phyloP scores from a whole-genome alignment of 2,329 filamentous ascomycete genomes.

The Talaromyces sp. region DNA sequence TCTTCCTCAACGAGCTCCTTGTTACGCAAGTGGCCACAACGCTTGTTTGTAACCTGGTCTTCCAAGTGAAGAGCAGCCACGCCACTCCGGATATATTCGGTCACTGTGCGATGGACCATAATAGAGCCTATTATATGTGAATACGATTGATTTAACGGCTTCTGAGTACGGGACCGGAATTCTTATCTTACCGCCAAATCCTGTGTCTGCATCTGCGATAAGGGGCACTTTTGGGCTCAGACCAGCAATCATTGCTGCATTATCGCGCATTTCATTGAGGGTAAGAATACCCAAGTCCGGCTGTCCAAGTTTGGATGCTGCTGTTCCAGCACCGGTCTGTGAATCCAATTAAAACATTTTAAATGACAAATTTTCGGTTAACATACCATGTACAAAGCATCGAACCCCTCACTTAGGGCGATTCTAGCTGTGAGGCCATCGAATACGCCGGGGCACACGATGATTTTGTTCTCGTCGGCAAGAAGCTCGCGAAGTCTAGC shows the following conservation, averaged over 20 bases:
- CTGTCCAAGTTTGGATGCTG: constrained; percentile 56
- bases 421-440: constrained; percentile 63
- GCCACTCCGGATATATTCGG: constrained; percentile 41
- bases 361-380: not conserved
- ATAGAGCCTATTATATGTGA: constrained; percentile 20
- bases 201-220: constrained; percentile 54
- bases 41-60: constrained; percentile 42
- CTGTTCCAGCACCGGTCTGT: constrained; percentile 59
- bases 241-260: constrained; percentile 61
- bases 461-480: constrained; percentile 33
- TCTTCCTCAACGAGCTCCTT: constrained; percentile 24
- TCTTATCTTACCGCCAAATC: constrained; percentile 40
- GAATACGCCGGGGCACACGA: constrained; percentile 62
- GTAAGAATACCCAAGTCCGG: constrained; percentile 60
- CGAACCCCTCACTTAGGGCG: constrained; percentile 57
- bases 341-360: not conserved
- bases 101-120: constrained; percentile 39
- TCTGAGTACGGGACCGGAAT: not conserved
- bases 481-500: constrained; percentile 36
- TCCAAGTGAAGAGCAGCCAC: constrained; percentile 51
- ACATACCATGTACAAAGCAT: constrained; percentile 62
- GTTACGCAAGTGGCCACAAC: constrained; percentile 35
- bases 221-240: constrained; percentile 52
- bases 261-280: constrained; percentile 57
- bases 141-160: not conserved